Evolutionary conservation across 768 basidiomycete species (phyloP), one percentile per base, ranked within the genome.

Genomic region (Podaxis sp.): DNA sequence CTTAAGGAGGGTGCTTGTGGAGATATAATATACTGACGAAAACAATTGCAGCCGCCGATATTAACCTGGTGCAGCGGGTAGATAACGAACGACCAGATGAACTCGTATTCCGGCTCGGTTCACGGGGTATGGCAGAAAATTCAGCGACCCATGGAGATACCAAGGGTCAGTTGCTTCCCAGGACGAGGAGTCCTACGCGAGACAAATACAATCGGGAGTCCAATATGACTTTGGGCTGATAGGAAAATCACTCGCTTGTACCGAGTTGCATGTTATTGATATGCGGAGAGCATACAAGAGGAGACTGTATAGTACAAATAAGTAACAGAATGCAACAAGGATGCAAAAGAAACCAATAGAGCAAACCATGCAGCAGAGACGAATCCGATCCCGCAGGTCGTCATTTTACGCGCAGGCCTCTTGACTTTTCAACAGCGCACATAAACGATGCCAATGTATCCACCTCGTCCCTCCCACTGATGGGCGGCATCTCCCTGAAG

Each of bases 361-460:
- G 28, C 17, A 7, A 33, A 33, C 24, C 49, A 51, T 28, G 49
- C 49, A 51, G 12, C 19, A 51, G 13, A 13, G 24, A 24, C 6
- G 38, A 38, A 24, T 39, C 42, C 36, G 36, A 9, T 30, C 7
- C 17, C 3, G 51, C 11, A 26, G 15, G 19, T 33, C 57, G 63
- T 30, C 52, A 58, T 52, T 63, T 65, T 39, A 63, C 60, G 52
- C 68, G 69, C 28, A 59, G 61, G 30, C 68, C 77, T 67, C 84
- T 86, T 63, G 77, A 76, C 73, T 84, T 86, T 73, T 88, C 90
- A 55, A 92, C 83, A 15, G 85, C 82, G 67, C 84, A 87, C 89
- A 93, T 89, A 67, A 93, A 93, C 33, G 87, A 83, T 19, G 90
- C 89, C 44, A 93, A 76, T n/a, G 87, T 89, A 64, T 93, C 92